Evolutionary conservation across 805 yeast genomes (phyloP).

Genomic region (Yarrowia sp.): DNA sequence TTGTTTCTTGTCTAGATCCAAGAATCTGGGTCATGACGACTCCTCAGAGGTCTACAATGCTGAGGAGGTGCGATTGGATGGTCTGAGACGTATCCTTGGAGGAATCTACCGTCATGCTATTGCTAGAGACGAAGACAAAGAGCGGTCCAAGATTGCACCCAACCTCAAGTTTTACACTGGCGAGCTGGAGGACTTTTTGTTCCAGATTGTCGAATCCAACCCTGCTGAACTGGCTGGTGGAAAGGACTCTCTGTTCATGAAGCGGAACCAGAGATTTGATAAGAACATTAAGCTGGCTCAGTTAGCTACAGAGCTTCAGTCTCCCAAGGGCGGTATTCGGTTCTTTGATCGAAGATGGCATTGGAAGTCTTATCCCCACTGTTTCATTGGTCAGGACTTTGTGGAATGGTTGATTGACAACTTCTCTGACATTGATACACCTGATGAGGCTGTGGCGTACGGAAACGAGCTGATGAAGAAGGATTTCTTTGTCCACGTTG

Average conservation of each 20-base stretch:
- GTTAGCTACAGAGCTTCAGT: slow-evolving; percentile 71
- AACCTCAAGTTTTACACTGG: slow-evolving; percentile 91
- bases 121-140: slow-evolving; percentile 55
- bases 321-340: slow-evolving; percentile 62
- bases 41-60: slow-evolving; percentile 69
- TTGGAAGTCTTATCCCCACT: slow-evolving; percentile 73
- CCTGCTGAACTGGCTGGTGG: slow-evolving; percentile 44
- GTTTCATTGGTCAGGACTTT: slow-evolving; percentile 84
- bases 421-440: slow-evolving; percentile 76
- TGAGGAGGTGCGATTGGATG: slow-evolving; percentile 94
- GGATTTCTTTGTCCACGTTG: slow-evolving; percentile 81
- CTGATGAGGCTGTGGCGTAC: slow-evolving; percentile 82
- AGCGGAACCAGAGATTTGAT: slow-evolving; percentile 52
- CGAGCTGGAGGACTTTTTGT: slow-evolving; percentile 70
- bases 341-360: slow-evolving; percentile 91
- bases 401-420: slow-evolving; percentile 85
- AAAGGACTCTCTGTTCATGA: slow-evolving; percentile 51
- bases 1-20: slow-evolving; percentile 46
- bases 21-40: slow-evolving; percentile 48
- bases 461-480: slow-evolving; percentile 80
- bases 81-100: slow-evolving; percentile 69
- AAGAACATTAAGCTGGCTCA: slow-evolving; percentile 59
- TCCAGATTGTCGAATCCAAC: slow-evolving; percentile 56
- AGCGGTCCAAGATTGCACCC: slow-evolving; percentile 46
- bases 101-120: slow-evolving; percentile 65